Evolutionary conservation across 2,329 filamentous ascomycete genomes (phyloP), one percentile per base, ranked within the genome.

Genomic region (Alternaria sp.): DNA sequence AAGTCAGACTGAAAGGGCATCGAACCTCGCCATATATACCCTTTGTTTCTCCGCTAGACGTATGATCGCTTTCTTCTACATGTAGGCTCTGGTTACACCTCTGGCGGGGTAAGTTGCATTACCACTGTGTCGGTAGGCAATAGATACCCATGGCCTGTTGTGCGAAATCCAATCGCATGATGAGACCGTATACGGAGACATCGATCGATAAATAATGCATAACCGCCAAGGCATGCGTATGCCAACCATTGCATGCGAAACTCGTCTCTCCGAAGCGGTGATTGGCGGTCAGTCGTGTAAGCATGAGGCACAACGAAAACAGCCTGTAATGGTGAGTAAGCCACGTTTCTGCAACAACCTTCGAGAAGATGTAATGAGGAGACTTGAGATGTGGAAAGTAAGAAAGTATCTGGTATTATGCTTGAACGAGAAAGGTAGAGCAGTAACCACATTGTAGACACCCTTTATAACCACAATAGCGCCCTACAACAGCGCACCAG

Each of bases 401-500:
- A 18, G 20, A 18, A 26, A 41, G 3, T 18, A 53, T 23, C 10
- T 30, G 25, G 46, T 20, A 50, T 50, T 30, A 30, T 30, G 46
- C 46, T 30, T 28, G 3, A 20, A 46, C 7, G 6, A 30, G 28
- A 18, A 30, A 30, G 3, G 25, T 14, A 50, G 14, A 50, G n/a
- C n/a, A 30, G 18, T n/a, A 20, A 20, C 14, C n/a, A 28, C n/a
- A n/a, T 47, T 5, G 45, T 26, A 11, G 12, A 25, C 23, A 25
- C n/a, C 12, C 18, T 6, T 49, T 15, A 47, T 47, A 1, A 25
- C 45, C 2, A 5, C 37, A 3, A 21, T 37, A 4, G 28, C 6
- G 15, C 41, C 46, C 56, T 67, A 78, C 64, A 78, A 60, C 59
- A 78, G 20, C 6, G 70, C 68, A 25, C 76, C 75, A n/a, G 71